Base-by-base conservation (phyloP, 2,329 filamentous ascomycete genomes). In the Aspergillus aculeatus region DNA sequence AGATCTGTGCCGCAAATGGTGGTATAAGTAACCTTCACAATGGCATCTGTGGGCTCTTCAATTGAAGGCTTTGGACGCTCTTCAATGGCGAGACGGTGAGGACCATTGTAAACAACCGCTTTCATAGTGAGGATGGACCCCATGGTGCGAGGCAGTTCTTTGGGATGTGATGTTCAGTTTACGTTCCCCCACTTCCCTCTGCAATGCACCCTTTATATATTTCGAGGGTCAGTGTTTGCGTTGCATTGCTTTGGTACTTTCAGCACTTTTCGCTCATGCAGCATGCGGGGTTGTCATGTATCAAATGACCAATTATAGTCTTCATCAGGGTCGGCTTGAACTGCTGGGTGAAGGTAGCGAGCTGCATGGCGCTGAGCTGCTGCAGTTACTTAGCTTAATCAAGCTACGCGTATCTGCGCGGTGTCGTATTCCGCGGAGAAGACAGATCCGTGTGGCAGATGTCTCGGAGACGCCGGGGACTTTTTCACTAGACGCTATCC, bases 1-100 rank as follows among this genome's bases (percentile, higher is more conserved):
- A 86, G 70, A 66, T 86, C 84, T 0, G 81, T 81, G 35, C 83
- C 82, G 66, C 83, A 85, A 62, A 83, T 83, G 14, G 81, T 82
- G 0, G 80, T 78, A 54, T 82, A 77, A 5, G 73, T 70, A 35
- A 84, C 57, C 56, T 78, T 80, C 51, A 85, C 70, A 31, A 85
- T 75, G n/a, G 82, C 81, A 60, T 85, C 82, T 2, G 78, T 79
- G 2, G 80, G 73, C 1, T 67, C 63, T 19, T 69, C 58, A n/a
- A 84, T 64, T 19, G 64, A 68, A 3, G 82, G 82, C 9, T 74
- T 70, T 0, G 80, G 77, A 0, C 73, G 73, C 1, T 82, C 77
- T 59, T 78, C 69, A 2, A 83, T 64, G 23, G 72, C 69, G 10
- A 80, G 70, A 11, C 66, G 66, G 26, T 69, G 68, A 9, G 64